Evolutionary conservation across 2,329 filamentous ascomycete genomes (phyloP).

Genomic region (Dryadomyces quercivorus): DNA sequence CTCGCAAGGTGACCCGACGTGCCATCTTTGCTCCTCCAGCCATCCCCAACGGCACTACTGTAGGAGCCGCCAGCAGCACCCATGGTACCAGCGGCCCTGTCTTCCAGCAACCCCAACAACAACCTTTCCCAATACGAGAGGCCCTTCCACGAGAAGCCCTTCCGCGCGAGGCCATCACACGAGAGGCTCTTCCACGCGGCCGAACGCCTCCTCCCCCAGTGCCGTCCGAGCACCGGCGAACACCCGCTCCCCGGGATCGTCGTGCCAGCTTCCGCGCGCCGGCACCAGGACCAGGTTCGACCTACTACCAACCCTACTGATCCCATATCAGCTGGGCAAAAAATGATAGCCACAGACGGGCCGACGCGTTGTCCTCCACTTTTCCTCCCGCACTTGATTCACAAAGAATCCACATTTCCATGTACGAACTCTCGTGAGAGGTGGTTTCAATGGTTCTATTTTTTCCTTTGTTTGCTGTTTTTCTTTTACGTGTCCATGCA

Average conservation of each 20-base stretch:
- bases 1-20: constrained; percentile 34
- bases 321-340: background rate
- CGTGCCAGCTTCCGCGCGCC: constrained; percentile 7
- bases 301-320: constrained; percentile 8
- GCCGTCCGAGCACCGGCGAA: constrained; percentile 5
- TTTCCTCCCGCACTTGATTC: too few species aligned
- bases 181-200: background rate
- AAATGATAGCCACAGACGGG: too few species aligned
- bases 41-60: background rate
- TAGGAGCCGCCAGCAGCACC: background rate
- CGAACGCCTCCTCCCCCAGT: constrained; percentile 11
- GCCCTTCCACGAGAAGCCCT: background rate
- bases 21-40: constrained; percentile 21
- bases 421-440: background rate
- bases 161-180: constrained; percentile 1
- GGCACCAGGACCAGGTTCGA: constrained; percentile 5
- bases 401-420: background rate
- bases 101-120: constrained; percentile 6
- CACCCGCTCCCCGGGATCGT: constrained; percentile 6
- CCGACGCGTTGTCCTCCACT: too few species aligned
- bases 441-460: background rate
- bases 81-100: constrained; percentile 2
- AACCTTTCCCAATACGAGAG: background rate
- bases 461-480: background rate
- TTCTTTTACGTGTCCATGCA: background rate